Evolutionary conservation across 176 grass and related monocot genomes (phyloP).

Genomic region (Cenchrus americanus): DNA sequence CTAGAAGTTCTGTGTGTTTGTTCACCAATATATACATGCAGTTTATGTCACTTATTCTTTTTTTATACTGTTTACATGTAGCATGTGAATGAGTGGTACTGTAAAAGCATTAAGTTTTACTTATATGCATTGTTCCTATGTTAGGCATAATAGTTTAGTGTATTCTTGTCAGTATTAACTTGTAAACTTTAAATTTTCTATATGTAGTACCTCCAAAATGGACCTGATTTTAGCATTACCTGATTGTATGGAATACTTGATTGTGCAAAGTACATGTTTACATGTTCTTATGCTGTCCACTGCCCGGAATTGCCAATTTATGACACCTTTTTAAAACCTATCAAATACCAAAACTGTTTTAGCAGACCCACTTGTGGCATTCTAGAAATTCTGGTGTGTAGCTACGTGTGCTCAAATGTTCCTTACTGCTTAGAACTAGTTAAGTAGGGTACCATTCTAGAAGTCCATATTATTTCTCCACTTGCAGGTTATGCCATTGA

Average conservation of each 20-base stretch:
- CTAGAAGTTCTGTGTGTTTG: neutral
- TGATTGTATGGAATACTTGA: slow-evolving; percentile 15
- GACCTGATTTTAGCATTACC: slow-evolving; percentile 1
- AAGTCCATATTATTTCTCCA: neutral
- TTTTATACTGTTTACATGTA: slow-evolving; percentile 16
- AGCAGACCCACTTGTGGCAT: neutral
- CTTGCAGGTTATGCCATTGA: neutral
- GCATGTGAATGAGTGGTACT: neutral
- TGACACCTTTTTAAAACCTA: neutral
- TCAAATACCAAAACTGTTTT: neutral
- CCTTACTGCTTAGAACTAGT: slow-evolving; percentile 6
- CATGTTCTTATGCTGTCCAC: slow-evolving; percentile 7
- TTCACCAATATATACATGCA: neutral
- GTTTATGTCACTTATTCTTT: neutral
- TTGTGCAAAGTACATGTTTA: neutral
- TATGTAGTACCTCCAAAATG: neutral
- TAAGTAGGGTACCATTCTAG: neutral
- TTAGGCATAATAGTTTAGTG: neutral
- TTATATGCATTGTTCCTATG: slow-evolving; percentile 21
- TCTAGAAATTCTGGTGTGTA: neutral
- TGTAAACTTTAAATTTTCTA: neutral
- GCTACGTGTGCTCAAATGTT: neutral
- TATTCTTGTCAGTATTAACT: neutral
- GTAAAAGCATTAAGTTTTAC: neutral
- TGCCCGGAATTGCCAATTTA: neutral